phyloP scores from a whole-genome alignment of 176 grass and related monocot species.

The Aegilops speltoides region DNA sequence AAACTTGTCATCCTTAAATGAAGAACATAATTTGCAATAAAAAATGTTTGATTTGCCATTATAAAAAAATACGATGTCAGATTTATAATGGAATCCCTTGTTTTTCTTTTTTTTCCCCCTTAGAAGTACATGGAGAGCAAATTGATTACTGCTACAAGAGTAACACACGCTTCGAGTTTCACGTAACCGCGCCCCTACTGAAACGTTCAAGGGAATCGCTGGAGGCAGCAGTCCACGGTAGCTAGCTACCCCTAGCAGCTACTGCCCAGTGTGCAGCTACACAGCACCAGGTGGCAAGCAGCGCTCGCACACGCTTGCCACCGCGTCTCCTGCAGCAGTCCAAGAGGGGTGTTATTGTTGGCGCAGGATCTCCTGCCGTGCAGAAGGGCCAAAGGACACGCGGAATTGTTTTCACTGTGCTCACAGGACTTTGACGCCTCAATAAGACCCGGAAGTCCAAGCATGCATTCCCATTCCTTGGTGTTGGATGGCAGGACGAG shows the following conservation, averaged over 20 bases:
- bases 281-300: background rate
- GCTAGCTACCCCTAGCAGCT: background rate
- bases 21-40: too few relatives aligned
- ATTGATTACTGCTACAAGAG: too few relatives aligned
- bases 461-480: background rate
- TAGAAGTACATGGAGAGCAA: too few relatives aligned
- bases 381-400: background rate
- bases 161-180: too few relatives aligned
- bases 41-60: too few relatives aligned
- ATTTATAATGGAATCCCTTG: too few relatives aligned
- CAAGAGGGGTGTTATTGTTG: background rate
- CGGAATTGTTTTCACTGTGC: background rate
- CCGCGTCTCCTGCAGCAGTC: background rate
- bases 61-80: too few relatives aligned
- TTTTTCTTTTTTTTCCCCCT: too few relatives aligned
- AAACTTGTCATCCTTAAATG: too few relatives aligned
- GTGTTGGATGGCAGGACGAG: background rate
- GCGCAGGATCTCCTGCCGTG: background rate
- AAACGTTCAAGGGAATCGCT: too few relatives aligned
- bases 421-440: background rate
- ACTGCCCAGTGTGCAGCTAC: background rate
- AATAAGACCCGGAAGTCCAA: background rate
- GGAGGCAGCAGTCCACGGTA: background rate
- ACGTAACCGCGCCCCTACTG: too few relatives aligned
- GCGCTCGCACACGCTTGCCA: background rate